Percentiles rank a stretch among this genome's conserved stretches.
Conservation (phyloP, 2,329 filamentous ascomycete genomes). For the Coniosporium uncinatum region DNA sequence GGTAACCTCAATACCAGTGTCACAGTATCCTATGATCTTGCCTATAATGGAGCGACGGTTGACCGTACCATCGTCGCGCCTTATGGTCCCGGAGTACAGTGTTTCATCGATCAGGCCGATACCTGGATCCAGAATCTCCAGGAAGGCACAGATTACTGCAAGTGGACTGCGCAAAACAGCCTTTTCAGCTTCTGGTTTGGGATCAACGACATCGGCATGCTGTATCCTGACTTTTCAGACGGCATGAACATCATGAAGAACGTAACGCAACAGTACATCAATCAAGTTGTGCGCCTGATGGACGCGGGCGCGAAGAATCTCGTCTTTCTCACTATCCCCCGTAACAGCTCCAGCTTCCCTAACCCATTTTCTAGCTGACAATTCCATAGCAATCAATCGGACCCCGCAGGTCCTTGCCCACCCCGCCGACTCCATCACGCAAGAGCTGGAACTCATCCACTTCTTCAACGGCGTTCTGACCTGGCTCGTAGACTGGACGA, state of each 20-base stretch:
- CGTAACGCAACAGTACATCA: background rate
- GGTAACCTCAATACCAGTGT: background rate
- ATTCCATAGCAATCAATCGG: background rate
- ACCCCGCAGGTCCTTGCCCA: background rate
- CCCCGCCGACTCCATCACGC: too few relatives aligned
- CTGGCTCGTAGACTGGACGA: too few relatives aligned
- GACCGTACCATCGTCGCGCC: background rate
- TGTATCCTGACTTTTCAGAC: background rate
- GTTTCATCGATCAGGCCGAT: background rate
- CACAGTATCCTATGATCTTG: background rate
- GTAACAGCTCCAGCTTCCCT: too few relatives aligned
- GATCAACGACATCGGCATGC: background rate
- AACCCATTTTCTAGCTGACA: background rate
- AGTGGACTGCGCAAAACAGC: background rate
- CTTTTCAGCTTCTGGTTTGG: background rate
- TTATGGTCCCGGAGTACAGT: background rate
- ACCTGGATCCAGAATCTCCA: background rate
- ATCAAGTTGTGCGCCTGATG: background rate
- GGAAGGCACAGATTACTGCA: background rate
- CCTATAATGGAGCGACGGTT: background rate
- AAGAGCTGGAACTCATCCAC: too few relatives aligned
- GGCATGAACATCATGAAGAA: background rate
- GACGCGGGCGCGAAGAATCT: background rate
- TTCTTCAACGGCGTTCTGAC: too few relatives aligned
- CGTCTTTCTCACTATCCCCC: background rate